Percentiles rank a stretch among this genome's conserved stretches.
Evolutionary conservation across 441 rosid genomes (phyloP).

Genomic region (Populus hybrid): DNA sequence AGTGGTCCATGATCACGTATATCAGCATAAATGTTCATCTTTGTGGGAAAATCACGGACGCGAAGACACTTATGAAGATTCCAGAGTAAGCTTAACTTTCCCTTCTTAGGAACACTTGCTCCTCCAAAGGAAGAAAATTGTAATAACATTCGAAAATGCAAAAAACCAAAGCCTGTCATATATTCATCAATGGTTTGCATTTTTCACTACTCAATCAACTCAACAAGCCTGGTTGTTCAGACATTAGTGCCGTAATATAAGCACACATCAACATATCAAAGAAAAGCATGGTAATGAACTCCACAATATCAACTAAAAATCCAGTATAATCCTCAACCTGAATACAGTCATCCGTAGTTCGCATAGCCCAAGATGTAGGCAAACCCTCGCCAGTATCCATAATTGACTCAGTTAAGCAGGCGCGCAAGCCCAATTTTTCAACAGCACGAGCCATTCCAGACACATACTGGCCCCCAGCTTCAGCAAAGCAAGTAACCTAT

Average conservation of each 20-base stretch:
- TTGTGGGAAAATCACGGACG: neutral
- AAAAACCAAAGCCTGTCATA: neutral
- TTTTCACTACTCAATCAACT: neutral
- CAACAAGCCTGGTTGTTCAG: neutral
- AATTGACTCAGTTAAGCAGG: constrained; percentile 57
- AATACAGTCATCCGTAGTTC: constrained; percentile 57
- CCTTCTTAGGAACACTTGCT: too few relatives aligned
- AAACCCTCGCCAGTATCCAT: constrained; percentile 72
- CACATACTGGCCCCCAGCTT: constrained; percentile 79
- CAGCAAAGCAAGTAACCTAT: constrained; percentile 75
- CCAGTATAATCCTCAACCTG: constrained; percentile 35
- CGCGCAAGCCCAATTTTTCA: constrained; percentile 60
- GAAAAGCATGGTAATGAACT: neutral
- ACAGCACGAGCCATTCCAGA: constrained; percentile 68
- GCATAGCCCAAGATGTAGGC: constrained; percentile 58
- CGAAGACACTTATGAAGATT: neutral
- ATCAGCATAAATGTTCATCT: neutral
- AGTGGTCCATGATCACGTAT: neutral
- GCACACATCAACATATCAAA: neutral
- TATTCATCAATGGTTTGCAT: neutral
- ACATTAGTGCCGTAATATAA: neutral
- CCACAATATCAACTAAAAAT: neutral
- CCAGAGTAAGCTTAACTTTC: too few relatives aligned
- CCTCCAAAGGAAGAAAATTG: neutral
- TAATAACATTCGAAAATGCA: neutral